A percentile compares a stretch with the other conserved stretches of the same genome.
Evolutionary conservation across 2,329 filamentous ascomycete genomes (phyloP).

Genomic region (Colletotrichum eremochloae): DNA sequence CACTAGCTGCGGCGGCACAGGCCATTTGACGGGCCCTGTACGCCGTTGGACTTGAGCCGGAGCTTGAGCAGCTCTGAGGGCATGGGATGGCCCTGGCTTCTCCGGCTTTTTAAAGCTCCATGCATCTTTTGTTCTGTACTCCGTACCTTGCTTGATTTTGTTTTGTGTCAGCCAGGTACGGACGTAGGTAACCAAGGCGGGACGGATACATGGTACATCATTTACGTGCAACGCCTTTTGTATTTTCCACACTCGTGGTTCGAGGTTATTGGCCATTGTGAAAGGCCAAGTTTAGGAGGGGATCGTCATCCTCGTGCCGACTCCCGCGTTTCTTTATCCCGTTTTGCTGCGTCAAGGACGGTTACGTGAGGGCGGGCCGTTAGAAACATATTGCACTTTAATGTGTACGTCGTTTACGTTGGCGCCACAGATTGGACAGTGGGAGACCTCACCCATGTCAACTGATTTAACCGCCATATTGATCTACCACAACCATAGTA

Average conservation of each 20-base stretch:
- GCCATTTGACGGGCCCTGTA: slow-evolving; percentile 16
- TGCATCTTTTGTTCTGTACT: slow-evolving; percentile 1
- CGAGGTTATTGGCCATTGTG: not conserved
- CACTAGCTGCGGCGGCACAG: slow-evolving; percentile 11
- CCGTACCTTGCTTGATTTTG: not conserved
- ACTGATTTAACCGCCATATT: slow-evolving; percentile 26
- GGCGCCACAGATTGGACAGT: not conserved
- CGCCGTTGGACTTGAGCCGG: slow-evolving; percentile 15
- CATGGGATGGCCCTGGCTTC: slow-evolving; percentile 10
- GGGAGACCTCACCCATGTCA: not conserved
- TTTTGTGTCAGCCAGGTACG: slow-evolving; percentile 6
- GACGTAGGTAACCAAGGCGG: too few relatives aligned
- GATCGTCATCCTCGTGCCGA: slow-evolving; percentile 4
- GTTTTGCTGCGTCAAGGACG: not conserved
- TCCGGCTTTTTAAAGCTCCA: slow-evolving; percentile 1
- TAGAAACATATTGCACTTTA: slow-evolving; percentile 21
- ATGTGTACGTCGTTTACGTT: slow-evolving; percentile 3
- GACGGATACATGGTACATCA: slow-evolving; percentile 1
- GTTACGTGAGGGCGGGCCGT: slow-evolving; percentile 16
- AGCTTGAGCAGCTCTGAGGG: slow-evolving; percentile 2
- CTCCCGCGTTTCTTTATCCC: not conserved
- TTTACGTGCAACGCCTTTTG: not conserved
- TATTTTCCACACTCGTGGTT: not conserved
- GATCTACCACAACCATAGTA: not conserved
- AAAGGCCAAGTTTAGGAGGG: not conserved